Base-by-base conservation (phyloP, 768 basidiomycete species). In the Kwoniella dendrophila region DNA sequence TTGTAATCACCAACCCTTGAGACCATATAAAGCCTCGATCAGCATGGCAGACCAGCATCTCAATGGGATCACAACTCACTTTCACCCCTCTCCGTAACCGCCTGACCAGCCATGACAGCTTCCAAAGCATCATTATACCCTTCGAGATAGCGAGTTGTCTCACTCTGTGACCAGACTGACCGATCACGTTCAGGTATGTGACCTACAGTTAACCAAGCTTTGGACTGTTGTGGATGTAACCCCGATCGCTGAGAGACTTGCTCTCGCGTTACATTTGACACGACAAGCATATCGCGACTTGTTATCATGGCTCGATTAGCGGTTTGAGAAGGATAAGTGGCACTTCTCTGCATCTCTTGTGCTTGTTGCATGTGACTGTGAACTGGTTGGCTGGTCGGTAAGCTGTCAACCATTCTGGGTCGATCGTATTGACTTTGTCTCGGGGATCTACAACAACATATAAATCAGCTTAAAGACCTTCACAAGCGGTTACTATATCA, bases 301-400 rank as follows among this genome's bases (percentile, higher is more conserved):
- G n/a, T n/a, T n/a, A n/a, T n/a, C 5, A 50, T 14, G 3, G 20
- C 16, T 11, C 49, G 29, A 34, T 22, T 11, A 8, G 14, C 14
- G 3, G 26, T 8, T 4, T 50, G 49, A 22, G 20, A 22, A 10
- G 43, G 43, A 44, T 44, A 6, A 10, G 43, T 44, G 2, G 43
- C 43, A 44, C 43, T 44, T 44, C 43, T 44, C 10, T 44, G 43
- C 43, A 44, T 44, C 43, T 44, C 43, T 44, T 44, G 43, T n/a
- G 43, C 6, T 10, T 44, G 11, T 44, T 14, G n/a, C n/a, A n/a
- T 44, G 6, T 20, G 43, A n/a, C 24, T 24, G 20, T 18, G 43
- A 24, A 11, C 10, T 20, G 20, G 11, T 44, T 10, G 14, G 20
- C 24, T 20, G 20, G 20, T 44, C 11, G 43, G 11, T 18, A 3